Evolutionary conservation across 139 green algal genomes (phyloP), one percentile per base, ranked within the genome.

Genomic region (Chlamydomonas eustigma): DNA sequence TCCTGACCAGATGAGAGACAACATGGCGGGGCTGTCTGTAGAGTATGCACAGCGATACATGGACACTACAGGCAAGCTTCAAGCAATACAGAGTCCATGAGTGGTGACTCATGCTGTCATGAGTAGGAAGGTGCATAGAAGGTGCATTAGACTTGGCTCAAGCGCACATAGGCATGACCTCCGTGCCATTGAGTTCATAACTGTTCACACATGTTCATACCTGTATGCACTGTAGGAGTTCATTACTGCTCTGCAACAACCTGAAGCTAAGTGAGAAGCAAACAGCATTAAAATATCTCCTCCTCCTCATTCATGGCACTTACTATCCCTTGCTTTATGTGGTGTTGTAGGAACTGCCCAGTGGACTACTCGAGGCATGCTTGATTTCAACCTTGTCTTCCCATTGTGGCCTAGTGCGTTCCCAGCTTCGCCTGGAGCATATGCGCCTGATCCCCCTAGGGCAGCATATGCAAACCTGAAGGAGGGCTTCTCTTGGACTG

Each of bases 351-450:
- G 78, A 31, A 32, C 18, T 1, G 24, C 35, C 0, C n/a, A 50
- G 2, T 88, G 81, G 76, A 74, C 36, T 35, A 51, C 50, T 1
- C 71, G 81, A 12, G 81, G 84, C 30, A 72, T 88, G 51, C 71
- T 88, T 35, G 78, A 88, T 74, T 87, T 88, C 75, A 88, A 88
- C 73, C 3, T 75, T 1, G 30, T 80, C 24, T 85, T 80, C 39
- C 66, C 69, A 39, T 58, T 80, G 37, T 83, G 69, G 67, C 80
- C 80, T 0, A 39, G 76, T 6, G 65, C 78, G 1, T 25, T 88
- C 64, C 84, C 84, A 0, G 32, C 3, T 18, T 31, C 4, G 0
- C 34, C 34, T 2, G 72, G 50, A 4, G 28, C 44, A 1, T 78
- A 83, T 37, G 51, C 84, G 1, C 80, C 71, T 0, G 65, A 76